Base-by-base conservation (phyloP, 148 eudicot species). In the Arctostaphylos glauca region DNA sequence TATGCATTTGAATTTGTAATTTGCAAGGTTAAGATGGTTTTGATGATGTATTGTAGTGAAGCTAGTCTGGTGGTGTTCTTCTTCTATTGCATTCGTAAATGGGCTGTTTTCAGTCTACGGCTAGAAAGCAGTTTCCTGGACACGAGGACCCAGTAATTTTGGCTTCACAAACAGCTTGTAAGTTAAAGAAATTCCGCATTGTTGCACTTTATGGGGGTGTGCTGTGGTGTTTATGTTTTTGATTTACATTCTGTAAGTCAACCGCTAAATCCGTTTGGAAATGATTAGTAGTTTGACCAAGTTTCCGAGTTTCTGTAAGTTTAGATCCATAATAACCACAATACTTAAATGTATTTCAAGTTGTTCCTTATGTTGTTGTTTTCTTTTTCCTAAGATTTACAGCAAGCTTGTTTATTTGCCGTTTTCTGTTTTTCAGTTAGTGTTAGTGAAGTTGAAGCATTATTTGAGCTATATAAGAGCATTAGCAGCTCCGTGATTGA, bases 361-460 rank as follows among this genome's bases (percentile, higher is more conserved):
- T 15, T 48, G 43, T 60, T 49, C 43, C 15, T 14, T 43, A 64
- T 67, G 47, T 70, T 19, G 50, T 38, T 9, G n/a, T 6, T 18
- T 66, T 50, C 12, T 53, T 53, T 64, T 6, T 4, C 31, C 3
- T 23, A 3, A 14, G 1, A 59, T 7, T 49, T 46, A 6, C 21
- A 18, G 18, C 21, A 25, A 38, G 48, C 58, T 77, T 78, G 53
- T 23, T 48, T 77, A 43, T 68, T 72, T 53, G 38, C 68, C 7
- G 1, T 76, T 82, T 73, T 19, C 14, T 19, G 62, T 89, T 76
- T 74, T 60, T 16, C 92, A 96, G 99, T 96, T 83, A 96, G 95
- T 80, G 99, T 96, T 5, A 96, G 99, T 89, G 99, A 96, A 89
- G 99, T 96, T 76, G 99, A 96, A 91, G 99, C 99, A 77, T 81